Conservation (phyloP, 495 filamentous ascomycete genomes). For the Aspergillus leporis region DNA sequence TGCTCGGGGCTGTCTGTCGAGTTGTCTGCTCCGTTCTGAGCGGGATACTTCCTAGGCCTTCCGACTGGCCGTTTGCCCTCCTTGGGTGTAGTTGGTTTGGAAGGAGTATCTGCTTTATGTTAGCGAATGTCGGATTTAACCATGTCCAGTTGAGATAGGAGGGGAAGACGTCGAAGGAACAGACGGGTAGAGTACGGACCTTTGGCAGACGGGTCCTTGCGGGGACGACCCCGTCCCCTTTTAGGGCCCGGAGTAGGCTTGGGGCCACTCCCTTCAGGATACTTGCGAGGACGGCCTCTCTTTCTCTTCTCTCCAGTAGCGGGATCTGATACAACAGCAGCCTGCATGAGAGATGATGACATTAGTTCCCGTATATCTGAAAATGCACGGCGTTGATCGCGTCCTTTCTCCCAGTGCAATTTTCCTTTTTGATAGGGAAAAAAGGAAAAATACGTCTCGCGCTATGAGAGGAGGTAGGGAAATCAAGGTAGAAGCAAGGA, state of each 20-base stretch:
- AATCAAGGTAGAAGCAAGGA: neutral
- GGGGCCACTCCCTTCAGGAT: conserved; percentile 25
- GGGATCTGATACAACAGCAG: conserved; percentile 15
- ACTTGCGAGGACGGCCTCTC: conserved; percentile 43
- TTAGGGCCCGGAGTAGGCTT: conserved; percentile 33
- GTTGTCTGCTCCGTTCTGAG: conserved; percentile 13
- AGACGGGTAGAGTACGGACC: conserved; percentile 1
- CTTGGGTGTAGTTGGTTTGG: conserved; percentile 20
- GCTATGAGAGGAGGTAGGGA: neutral
- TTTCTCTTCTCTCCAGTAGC: conserved; percentile 38
- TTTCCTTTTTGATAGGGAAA: neutral
- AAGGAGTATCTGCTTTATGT: conserved; percentile 14
- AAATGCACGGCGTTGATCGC: neutral
- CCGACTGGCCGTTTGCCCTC: conserved; percentile 26
- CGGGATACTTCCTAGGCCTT: conserved; percentile 17
- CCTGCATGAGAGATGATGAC: conserved; percentile 10
- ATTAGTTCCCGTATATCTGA: conserved; percentile 7
- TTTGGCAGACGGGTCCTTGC: conserved; percentile 27
- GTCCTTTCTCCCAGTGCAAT: neutral
- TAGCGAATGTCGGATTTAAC: neutral
- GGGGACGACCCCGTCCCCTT: conserved; percentile 43
- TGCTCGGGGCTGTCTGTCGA: conserved; percentile 12
- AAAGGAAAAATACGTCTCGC: neutral
- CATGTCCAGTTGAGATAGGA: neutral
- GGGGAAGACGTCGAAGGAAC: neutral